These are phyloP conservation scores for Backusella circina DNA, from an alignment of 192 early-diverging fungal species.

Conservation along the genomic window DNA sequence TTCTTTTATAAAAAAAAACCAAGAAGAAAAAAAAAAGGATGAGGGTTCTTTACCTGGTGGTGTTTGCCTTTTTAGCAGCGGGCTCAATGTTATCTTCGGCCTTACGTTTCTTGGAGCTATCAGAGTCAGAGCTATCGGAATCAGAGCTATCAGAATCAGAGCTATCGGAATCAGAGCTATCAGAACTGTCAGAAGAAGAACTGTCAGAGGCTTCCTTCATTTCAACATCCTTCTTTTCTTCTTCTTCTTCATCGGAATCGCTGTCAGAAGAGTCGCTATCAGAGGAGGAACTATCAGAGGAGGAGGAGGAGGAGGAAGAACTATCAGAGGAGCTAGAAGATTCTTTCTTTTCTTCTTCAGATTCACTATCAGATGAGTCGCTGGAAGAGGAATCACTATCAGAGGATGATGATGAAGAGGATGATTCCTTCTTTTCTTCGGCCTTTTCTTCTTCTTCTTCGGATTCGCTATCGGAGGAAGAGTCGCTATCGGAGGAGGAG, in stretches of 20 bases:
- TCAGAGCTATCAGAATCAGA: neutral
- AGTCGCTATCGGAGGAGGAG: no score
- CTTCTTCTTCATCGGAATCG: slow-evolving; percentile 12
- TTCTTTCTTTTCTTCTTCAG: slow-evolving; percentile 14
- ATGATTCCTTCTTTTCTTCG: no score
- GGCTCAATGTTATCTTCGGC: slow-evolving; percentile 27
- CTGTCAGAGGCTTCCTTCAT: neutral
- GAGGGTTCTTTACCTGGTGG: slow-evolving; percentile 4
- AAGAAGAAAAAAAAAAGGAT: neutral
- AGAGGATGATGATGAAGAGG: slow-evolving; percentile 2
- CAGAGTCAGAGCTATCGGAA: slow-evolving; percentile 4
- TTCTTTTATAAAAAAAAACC: neutral
- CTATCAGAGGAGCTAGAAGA: slow-evolving; percentile 7
- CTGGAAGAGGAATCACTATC: slow-evolving; percentile 2
- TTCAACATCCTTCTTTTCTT: neutral
- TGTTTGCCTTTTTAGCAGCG: slow-evolving; percentile 3
- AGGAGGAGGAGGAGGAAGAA: slow-evolving; percentile 6
- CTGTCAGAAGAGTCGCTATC: slow-evolving; percentile 26
- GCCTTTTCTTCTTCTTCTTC: no score
- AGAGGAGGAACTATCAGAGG: slow-evolving; percentile 16
- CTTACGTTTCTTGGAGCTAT: slow-evolving; percentile 42
- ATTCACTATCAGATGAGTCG: slow-evolving; percentile 17
- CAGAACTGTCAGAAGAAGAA: neutral
- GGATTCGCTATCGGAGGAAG: no score
- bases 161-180: neutral